A percentile compares a stretch with the other conserved stretches of the same genome.
These are phyloP conservation scores for Microdochium paspali DNA, from an alignment of 2,329 filamentous ascomycete species.

Conservation along the genomic window DNA sequence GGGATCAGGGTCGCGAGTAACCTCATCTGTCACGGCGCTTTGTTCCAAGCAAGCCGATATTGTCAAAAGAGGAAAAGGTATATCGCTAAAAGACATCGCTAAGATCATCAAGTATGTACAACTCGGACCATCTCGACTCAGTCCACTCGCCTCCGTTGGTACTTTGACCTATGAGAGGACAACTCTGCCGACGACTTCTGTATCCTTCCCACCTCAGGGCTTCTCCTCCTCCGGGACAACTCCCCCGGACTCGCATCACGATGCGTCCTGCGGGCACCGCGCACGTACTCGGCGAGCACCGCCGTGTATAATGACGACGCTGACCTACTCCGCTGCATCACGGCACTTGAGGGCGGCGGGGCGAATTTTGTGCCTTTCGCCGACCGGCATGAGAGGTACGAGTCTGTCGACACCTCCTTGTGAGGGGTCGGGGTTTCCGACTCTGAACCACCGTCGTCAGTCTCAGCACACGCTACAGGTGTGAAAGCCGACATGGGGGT, in stretches of 20 bases:
- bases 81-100: background rate
- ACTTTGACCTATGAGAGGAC: background rate
- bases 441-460: constrained; percentile 26
- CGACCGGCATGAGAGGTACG: constrained; percentile 16
- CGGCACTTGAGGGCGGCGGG: constrained; percentile 10
- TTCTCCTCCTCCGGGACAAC: constrained; percentile 28
- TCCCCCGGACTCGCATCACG: constrained; percentile 23
- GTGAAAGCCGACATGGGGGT: constrained; percentile 9
- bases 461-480: constrained; percentile 12
- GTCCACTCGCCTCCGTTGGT: background rate
- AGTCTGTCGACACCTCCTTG: constrained; percentile 22
- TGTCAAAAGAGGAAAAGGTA: background rate
- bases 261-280: constrained; percentile 14
- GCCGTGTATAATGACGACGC: constrained; percentile 16
- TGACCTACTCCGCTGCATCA: constrained; percentile 13
- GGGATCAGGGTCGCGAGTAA: too few relatives aligned
- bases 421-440: constrained; percentile 35
- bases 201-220: constrained; percentile 37
- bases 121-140: background rate
- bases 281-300: constrained; percentile 12
- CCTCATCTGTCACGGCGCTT: background rate
- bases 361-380: background rate
- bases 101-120: background rate
- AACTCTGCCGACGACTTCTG: constrained; percentile 34
- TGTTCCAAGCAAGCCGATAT: background rate